A percentile compares a stretch with the other conserved stretches of the same genome.
phyloP scores from a whole-genome alignment of 768 basidiomycete genomes.

The Auriculariales sp. region DNA sequence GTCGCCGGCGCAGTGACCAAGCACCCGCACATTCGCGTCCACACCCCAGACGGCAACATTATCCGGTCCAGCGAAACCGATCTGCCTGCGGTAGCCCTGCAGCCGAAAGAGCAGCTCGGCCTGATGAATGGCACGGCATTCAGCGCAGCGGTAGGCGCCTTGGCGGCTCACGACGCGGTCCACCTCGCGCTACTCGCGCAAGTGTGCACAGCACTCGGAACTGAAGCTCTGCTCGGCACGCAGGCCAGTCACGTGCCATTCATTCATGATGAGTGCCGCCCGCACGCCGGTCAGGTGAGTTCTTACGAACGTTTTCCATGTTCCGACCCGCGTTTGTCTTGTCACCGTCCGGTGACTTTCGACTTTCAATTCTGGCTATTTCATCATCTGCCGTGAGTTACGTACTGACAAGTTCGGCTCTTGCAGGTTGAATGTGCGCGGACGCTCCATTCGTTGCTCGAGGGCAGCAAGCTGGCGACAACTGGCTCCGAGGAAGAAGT shows the following conservation, averaged over 20 bases:
- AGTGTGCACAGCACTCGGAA: slow-evolving; percentile 70
- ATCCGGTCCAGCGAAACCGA: neutral
- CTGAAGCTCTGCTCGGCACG: slow-evolving; percentile 66
- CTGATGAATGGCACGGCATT: slow-evolving; percentile 18
- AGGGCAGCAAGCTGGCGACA: slow-evolving; percentile 54
- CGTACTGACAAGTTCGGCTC: neutral
- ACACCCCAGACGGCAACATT: neutral
- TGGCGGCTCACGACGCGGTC: slow-evolving; percentile 17
- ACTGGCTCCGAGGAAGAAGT: slow-evolving; percentile 54
- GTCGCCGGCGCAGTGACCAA: slow-evolving; percentile 70
- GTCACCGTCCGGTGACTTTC: neutral
- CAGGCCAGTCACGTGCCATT: slow-evolving; percentile 64
- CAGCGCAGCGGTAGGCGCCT: slow-evolving; percentile 14
- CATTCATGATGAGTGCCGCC: slow-evolving; percentile 52
- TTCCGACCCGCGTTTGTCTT: neutral
- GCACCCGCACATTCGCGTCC: slow-evolving; percentile 61
- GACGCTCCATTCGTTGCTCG: slow-evolving; percentile 52
- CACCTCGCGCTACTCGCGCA: slow-evolving; percentile 25
- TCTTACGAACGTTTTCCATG: neutral
- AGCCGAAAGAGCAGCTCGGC: slow-evolving; percentile 19
- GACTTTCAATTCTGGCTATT: neutral
- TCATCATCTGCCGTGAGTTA: neutral
- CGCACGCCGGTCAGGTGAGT: slow-evolving; percentile 67
- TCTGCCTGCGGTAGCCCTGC: slow-evolving; percentile 4
- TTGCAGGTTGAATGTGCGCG: slow-evolving; percentile 51